These are phyloP conservation scores for Balamuthia mandrillaris DNA, from an alignment of 208 protist genomes.

Conservation along the genomic window DNA sequence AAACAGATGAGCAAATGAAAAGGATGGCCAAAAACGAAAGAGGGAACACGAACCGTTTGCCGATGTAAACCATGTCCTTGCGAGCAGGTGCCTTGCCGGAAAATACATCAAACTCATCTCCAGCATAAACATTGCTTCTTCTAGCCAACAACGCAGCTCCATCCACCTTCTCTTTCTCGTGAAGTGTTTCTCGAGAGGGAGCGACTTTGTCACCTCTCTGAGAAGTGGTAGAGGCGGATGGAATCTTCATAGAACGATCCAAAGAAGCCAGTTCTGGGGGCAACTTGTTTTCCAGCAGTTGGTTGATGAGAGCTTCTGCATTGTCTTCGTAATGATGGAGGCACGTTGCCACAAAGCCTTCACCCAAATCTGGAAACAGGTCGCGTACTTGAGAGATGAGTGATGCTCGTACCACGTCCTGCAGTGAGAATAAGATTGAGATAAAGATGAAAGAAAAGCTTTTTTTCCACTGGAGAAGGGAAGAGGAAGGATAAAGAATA, in stretches of 20 bases:
- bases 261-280: background rate
- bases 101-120: constrained; percentile 15
- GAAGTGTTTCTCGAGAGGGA: background rate
- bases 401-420: constrained; percentile 21
- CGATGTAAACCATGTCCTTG: background rate
- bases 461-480: background rate
- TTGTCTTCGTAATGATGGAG: constrained; percentile 24
- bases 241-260: constrained; percentile 22
- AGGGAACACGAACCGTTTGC: background rate
- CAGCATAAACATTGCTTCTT: constrained; percentile 4
- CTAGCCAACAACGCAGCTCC: no score
- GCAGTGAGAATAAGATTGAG: background rate
- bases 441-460: no score
- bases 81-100: background rate
- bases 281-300: background rate
- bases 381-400: constrained; percentile 24
- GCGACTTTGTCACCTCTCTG: background rate
- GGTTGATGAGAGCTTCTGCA: constrained; percentile 5
- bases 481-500: background rate
- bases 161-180: no score
- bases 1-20: background rate
- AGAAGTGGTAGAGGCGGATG: background rate
- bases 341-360: constrained; percentile 24
- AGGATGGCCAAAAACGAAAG: background rate
- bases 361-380: constrained; percentile 36